Conservation (phyloP, 202 grass and related monocot genomes). For the Panicum hallii region DNA sequence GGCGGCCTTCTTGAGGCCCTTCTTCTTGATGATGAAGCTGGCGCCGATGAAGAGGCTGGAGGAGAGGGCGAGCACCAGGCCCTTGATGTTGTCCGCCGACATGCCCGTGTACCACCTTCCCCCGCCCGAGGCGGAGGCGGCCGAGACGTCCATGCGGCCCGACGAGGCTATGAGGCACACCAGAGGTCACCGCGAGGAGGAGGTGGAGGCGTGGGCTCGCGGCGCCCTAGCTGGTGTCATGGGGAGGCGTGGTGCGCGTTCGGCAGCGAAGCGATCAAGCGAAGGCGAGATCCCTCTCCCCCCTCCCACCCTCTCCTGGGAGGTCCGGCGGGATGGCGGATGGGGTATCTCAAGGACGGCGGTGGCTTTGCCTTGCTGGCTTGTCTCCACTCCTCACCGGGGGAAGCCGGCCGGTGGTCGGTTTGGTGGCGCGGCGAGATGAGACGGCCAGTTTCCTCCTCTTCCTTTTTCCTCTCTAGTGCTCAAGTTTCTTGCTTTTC, state of each 20-base stretch:
- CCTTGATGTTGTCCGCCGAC: slow-evolving; percentile 73
- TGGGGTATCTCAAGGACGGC: not conserved
- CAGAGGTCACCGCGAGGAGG: not conserved
- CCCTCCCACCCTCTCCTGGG: not conserved
- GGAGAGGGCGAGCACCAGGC: slow-evolving; percentile 62
- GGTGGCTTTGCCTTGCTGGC: not conserved
- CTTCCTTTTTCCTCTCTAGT: too few relatives aligned
- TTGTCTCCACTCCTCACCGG: slow-evolving; percentile 2
- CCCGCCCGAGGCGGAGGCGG: slow-evolving; percentile 24
- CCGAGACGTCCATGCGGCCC: slow-evolving; percentile 30
- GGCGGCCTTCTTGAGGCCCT: slow-evolving; percentile 75
- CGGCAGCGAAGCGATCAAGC: not conserved
- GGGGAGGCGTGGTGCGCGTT: not conserved
- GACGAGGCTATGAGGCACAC: not conserved
- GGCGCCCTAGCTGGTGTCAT: slow-evolving; percentile 36
- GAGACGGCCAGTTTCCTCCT: not conserved
- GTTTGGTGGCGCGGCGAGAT: slow-evolving; percentile 17
- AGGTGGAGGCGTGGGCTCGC: not conserved
- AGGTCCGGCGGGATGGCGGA: too few relatives aligned
- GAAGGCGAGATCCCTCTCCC: slow-evolving; percentile 23
- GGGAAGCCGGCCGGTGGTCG: slow-evolving; percentile 10
- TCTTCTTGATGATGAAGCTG: slow-evolving; percentile 85
- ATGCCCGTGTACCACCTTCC: slow-evolving; percentile 63
- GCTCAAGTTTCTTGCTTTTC: not conserved
- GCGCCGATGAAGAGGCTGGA: slow-evolving; percentile 80